phyloP scores from a whole-genome alignment of 495 filamentous ascomycete genomes.

The Aspergillus hancockii region DNA sequence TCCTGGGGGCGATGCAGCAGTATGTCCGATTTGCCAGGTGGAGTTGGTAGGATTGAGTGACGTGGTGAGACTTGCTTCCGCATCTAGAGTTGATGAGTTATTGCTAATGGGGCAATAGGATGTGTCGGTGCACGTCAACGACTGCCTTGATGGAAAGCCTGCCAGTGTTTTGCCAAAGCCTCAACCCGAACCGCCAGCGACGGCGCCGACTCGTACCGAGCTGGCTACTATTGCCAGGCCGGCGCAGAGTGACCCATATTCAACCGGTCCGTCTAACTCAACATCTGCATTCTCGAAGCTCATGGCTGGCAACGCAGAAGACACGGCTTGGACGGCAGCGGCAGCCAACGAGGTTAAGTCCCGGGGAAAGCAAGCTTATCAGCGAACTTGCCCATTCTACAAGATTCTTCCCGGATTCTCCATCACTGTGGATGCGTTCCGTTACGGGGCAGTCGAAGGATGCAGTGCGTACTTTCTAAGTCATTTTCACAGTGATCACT shows the following conservation, averaged over 20 bases:
- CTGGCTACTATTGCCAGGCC: conserved; percentile 70
- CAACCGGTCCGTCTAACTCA: conserved; percentile 39
- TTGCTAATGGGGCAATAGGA: conserved; percentile 34
- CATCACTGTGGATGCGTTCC: conserved; percentile 94
- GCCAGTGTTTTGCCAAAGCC: conserved; percentile 44
- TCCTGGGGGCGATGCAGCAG: conserved; percentile 18
- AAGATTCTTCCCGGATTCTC: conserved; percentile 92
- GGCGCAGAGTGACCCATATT: conserved; percentile 74
- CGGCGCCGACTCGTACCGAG: conserved; percentile 56
- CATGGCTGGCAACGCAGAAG: conserved; percentile 88
- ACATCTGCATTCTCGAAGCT: conserved; percentile 83
- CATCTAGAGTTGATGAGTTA: neutral
- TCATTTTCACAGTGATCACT: conserved; percentile 98
- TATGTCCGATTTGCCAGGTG: conserved; percentile 76
- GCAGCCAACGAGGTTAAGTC: conserved; percentile 76
- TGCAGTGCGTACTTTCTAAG: conserved; percentile 96
- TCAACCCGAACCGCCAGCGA: conserved; percentile 15
- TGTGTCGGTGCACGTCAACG: conserved; percentile 77
- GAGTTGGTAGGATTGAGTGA: conserved; percentile 60
- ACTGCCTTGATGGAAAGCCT: conserved; percentile 82
- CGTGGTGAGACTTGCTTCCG: conserved; percentile 39
- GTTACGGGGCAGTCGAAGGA: conserved; percentile 89
- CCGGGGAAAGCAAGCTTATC: conserved; percentile 84
- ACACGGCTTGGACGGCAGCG: conserved; percentile 84
- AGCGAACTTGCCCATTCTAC: conserved; percentile 95